Conservation (phyloP, 2,329 filamentous ascomycete species). For the Pseudocercospora fuligena region DNA sequence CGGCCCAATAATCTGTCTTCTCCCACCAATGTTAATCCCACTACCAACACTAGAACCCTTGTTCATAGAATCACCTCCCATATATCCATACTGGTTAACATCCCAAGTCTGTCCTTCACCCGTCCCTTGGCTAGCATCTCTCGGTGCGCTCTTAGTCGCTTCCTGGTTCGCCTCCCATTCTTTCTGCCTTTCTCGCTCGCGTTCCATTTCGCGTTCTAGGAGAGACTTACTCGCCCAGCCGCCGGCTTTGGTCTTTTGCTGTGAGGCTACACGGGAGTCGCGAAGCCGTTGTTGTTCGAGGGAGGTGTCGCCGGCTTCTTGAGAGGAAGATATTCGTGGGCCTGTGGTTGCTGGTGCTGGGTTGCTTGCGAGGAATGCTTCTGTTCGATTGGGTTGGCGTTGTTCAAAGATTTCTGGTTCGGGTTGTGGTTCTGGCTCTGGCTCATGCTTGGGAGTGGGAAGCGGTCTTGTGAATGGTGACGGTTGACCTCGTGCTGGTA, state of each 20-base stretch:
- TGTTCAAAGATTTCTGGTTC: constrained; percentile 31
- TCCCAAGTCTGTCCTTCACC: constrained; percentile 76
- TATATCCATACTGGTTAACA: constrained; percentile 76
- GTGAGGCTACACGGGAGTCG: constrained; percentile 62
- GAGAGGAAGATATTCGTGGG: constrained; percentile 44
- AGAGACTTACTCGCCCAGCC: constrained; percentile 71
- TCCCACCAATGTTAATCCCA: constrained; percentile 64
- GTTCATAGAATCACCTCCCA: constrained; percentile 77
- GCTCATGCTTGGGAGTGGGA: constrained; percentile 31
- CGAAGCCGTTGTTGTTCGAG: constrained; percentile 62
- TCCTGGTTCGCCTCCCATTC: constrained; percentile 81
- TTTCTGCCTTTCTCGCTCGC: constrained; percentile 74
- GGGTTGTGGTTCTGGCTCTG: constrained; percentile 15
- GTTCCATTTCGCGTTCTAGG: constrained; percentile 79
- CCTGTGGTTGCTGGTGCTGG: constrained; percentile 55
- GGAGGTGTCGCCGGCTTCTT: constrained; percentile 52
- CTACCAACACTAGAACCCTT: constrained; percentile 65
- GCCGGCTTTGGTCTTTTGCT: constrained; percentile 65
- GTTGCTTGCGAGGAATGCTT: constrained; percentile 62
- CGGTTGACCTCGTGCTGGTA: constrained; percentile 53
- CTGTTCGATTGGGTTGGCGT: constrained; percentile 55
- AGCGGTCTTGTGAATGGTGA: constrained; percentile 46
- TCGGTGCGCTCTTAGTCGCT: constrained; percentile 62
- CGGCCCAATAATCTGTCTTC: constrained; percentile 80
- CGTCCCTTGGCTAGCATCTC: constrained; percentile 63